phyloP scores from a whole-genome alignment of 2,329 filamentous ascomycete species.

The Neonectria magnoliae region DNA sequence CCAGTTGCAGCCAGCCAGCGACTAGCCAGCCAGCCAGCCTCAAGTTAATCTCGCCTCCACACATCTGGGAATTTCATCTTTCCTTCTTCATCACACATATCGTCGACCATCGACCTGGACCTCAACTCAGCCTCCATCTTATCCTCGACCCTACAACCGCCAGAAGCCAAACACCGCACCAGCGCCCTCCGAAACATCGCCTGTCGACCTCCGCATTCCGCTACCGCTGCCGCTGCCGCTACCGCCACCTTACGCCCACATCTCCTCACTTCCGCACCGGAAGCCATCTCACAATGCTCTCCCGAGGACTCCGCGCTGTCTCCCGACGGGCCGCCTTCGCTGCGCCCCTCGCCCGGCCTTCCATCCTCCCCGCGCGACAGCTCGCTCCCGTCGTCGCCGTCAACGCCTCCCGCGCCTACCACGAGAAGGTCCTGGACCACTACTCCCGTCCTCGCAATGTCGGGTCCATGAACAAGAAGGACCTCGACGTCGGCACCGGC shows the following conservation, averaged over 20 bases:
- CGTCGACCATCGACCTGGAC: background rate
- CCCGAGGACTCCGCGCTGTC: constrained; percentile 56
- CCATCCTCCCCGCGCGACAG: constrained; percentile 53
- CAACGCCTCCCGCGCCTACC: constrained; percentile 58
- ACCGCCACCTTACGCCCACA: constrained; percentile 4
- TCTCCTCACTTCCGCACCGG: constrained; percentile 2
- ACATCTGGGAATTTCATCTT: constrained; percentile 15
- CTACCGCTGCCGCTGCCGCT: constrained; percentile 6
- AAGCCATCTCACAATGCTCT: constrained; percentile 53
- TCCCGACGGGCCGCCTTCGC: constrained; percentile 57
- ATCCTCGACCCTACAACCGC: background rate
- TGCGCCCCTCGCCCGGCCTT: constrained; percentile 50
- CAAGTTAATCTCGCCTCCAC: constrained; percentile 34
- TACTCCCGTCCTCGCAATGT: constrained; percentile 65
- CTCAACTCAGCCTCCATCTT: constrained; percentile 3
- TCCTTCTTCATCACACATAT: constrained; percentile 5
- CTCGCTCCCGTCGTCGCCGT: constrained; percentile 53
- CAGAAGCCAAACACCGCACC: background rate
- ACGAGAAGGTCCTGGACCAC: constrained; percentile 64
- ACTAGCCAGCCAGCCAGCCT: background rate
- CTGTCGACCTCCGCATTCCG: constrained; percentile 4
- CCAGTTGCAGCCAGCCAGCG: constrained; percentile 9
- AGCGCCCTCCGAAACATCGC: constrained; percentile 1
- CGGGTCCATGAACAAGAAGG: constrained; percentile 74
- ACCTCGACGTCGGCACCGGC: constrained; percentile 86